Conservation (phyloP, 129 eudicot species). For the Apium graveolens region DNA sequence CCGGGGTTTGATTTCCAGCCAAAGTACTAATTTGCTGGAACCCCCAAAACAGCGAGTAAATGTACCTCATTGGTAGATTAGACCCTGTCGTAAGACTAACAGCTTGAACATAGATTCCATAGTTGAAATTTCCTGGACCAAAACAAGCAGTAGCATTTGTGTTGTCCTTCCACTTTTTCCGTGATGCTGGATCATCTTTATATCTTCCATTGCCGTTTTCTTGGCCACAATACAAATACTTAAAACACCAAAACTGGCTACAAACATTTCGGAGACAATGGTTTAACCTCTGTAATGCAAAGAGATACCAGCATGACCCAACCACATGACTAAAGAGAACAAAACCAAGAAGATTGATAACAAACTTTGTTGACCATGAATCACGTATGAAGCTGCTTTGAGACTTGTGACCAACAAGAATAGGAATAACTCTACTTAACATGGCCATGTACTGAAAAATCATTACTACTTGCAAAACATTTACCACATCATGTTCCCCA, state of each 20-base stretch:
- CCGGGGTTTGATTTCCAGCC: constrained; percentile 80
- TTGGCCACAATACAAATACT: constrained; percentile 59
- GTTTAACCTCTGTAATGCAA: constrained; percentile 76
- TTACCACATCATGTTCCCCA: constrained; percentile 65
- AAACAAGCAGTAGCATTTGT: constrained; percentile 48
- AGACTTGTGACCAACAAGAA: constrained; percentile 44
- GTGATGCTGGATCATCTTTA: background rate
- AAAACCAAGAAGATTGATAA: constrained; percentile 43
- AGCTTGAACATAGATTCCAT: constrained; percentile 62
- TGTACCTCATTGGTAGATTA: constrained; percentile 45
- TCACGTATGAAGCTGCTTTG: too few species aligned
- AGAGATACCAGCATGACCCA: constrained; percentile 57
- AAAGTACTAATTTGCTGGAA: constrained; percentile 94
- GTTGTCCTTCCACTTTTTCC: constrained; percentile 40
- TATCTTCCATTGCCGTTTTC: constrained; percentile 11
- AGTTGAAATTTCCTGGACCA: constrained; percentile 28
- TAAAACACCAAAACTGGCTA: constrained; percentile 20
- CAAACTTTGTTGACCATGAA: too few species aligned
- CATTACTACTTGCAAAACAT: constrained; percentile 55
- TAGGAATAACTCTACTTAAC: constrained; percentile 56
- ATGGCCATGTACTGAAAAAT: constrained; percentile 73
- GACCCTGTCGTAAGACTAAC: constrained; percentile 47
- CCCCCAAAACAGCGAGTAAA: constrained; percentile 93
- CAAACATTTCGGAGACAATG: constrained; percentile 81
- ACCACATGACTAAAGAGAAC: constrained; percentile 45